phyloP scores from a whole-genome alignment of 2,329 filamentous ascomycete genomes.

The Neonectria hederae region DNA sequence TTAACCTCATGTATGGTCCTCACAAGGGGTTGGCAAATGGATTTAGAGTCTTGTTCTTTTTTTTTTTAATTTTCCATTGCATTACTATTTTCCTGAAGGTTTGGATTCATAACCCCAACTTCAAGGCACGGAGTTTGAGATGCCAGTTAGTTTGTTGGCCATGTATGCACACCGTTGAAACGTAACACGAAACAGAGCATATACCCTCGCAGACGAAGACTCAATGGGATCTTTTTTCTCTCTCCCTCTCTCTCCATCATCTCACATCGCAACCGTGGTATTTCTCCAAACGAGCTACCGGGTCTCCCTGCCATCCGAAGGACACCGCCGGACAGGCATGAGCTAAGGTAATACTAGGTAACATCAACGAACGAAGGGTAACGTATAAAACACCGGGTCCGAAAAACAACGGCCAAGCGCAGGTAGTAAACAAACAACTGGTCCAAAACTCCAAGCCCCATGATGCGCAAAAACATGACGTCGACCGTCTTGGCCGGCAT shows the following conservation, averaged over 20 bases:
- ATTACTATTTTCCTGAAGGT: not conserved
- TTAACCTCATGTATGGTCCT: constrained; percentile 8
- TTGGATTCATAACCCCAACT: not conserved
- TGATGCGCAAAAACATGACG: constrained; percentile 26
- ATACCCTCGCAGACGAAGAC: constrained; percentile 7
- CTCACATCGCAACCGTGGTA: constrained; percentile 29
- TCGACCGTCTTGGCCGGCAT: constrained; percentile 14
- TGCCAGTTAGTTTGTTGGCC: not conserved
- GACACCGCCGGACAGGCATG: constrained; percentile 6
- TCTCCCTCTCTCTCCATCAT: constrained; percentile 10
- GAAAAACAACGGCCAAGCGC: constrained; percentile 21
- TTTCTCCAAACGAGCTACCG: constrained; percentile 29
- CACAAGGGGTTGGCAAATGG: constrained; percentile 6
- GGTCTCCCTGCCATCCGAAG: constrained; percentile 6
- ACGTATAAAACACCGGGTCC: constrained; percentile 17
- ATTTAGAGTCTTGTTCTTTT: not conserved
- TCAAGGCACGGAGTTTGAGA: not conserved
- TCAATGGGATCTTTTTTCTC: constrained; percentile 11
- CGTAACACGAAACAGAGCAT: constrained; percentile 1
- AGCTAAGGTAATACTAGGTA: constrained; percentile 21
- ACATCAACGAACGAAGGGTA: constrained; percentile 28
- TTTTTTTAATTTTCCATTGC: not conserved
- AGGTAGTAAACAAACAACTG: constrained; percentile 20
- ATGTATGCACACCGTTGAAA: not conserved
- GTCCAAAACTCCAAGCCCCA: constrained; percentile 40